Evolutionary conservation across 1,284 basidiomycete species (phyloP), one percentile per base, ranked within the genome.

Genomic region (Cutaneotrichosporon sp.): DNA sequence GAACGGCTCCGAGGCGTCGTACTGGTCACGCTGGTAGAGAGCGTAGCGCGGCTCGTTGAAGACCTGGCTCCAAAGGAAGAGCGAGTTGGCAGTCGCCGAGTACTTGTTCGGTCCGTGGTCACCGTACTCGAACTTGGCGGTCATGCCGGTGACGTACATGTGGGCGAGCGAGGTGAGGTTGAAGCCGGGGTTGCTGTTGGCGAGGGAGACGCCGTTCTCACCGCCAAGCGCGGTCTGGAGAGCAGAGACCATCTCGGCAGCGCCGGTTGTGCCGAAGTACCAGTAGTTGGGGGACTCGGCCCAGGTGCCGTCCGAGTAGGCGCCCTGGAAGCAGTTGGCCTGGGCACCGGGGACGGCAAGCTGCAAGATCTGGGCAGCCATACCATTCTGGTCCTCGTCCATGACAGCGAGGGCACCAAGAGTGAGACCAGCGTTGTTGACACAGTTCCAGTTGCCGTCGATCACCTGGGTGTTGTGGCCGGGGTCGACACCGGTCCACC

Each of bases 61-160:
- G 29, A 85, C 77, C 20, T 83, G 77, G 22, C 85, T 88, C 77
- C 91, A 92, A 69, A 91, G 84, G 62, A 82, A 68, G 58, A 83
- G 76, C 47, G 78, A 78, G 77, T 83, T 83, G 72, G 81, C 81
- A 54, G 80, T 82, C 49, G 81, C 63, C n/a, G 78, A 79, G 72
- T 72, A 82, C 83, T 97, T 97, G 87, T 95, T 97, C 58, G 95
- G 95, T 71, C 95, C 95, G 75, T 89, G 87, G 79, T 98, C 95
- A 59, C 93, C 94, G 72, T 89, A 95, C 74, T 90, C 85, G 84
- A 97, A 98, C 57, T 94, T 81, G 51, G 91, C 91, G 18, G 90
- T 93, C 64, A 89, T 84, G 34, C 95, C 95, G 45, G 83, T 84
- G 36, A 86, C 87, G 78, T 90, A 91, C 87, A 98, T 97, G 83